Evolutionary conservation across 768 basidiomycete genomes (phyloP), one percentile per base, ranked within the genome.

Genomic region (Russula lepida): DNA sequence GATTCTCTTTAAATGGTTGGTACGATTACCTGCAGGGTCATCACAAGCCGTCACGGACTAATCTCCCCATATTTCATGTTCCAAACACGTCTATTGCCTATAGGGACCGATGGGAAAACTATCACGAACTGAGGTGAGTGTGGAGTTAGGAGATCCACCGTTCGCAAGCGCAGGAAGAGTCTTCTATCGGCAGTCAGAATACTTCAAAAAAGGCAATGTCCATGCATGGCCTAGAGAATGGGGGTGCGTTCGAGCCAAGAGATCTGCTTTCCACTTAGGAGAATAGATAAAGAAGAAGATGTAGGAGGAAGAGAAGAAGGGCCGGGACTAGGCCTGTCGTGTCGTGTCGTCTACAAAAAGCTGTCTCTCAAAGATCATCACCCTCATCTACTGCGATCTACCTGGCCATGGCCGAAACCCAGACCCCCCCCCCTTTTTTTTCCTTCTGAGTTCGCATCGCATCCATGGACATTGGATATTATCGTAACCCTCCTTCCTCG

Each of bases 111-210:
- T 32, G 32, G 51, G 25, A 33, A 48, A 33, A 48, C 9, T n/a
- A 41, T 49, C 41, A 60, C 19, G 47, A 60, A 49, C 53, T 49
- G 53, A 48, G 59, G 19, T 49, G 53, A 49, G 32, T 25, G 23
- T 55, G 30, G 13, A 25, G 37, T 23, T 30, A 25, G 23, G 43
- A 13, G 27, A 19, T 47, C 25, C 23, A 15, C 23, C 21, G 11
- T 21, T 33, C 13, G n/a, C 19, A n/a, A 51, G 27, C n/a, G 25
- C 17, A 13, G 6, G 2, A 33, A 25, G 52, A 17, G n/a, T 25
- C 35, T 9, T 17, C 35, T 52, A 59, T 60, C 47, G 47, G 7
- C 46, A 48, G 59, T 30, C 13, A 50, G 27, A 41, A 33, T 39
- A n/a, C 39, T 5, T 54, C 19, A 23, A 30, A 49, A 32, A 30